Percentiles rank a stretch among this genome's conserved stretches.
Conservation (phyloP, 1,284 basidiomycete genomes). For the Rugosomyces carneus region DNA sequence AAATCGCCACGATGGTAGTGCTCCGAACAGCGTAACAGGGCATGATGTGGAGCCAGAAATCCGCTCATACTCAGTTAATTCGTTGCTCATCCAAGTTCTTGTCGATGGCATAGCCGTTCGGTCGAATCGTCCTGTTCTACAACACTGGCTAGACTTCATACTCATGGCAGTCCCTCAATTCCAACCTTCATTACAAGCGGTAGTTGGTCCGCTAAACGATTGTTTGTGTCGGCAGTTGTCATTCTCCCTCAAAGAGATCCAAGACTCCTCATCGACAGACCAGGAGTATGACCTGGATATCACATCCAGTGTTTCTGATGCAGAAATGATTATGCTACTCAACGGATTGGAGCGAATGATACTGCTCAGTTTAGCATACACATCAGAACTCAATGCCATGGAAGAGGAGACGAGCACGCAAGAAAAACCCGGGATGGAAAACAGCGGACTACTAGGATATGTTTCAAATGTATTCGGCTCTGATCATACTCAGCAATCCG, state of each 20-base stretch:
- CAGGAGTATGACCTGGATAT: constrained; percentile 35
- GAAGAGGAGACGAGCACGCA: constrained; percentile 51
- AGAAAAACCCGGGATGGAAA: constrained; percentile 52
- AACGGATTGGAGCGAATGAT: constrained; percentile 80
- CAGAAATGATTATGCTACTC: constrained; percentile 79
- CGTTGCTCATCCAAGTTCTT: constrained; percentile 73
- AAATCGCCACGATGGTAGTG: constrained; percentile 24
- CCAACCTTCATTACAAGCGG: constrained; percentile 59
- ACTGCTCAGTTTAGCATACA: constrained; percentile 54
- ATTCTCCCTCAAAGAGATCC: constrained; percentile 49
- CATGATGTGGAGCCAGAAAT: constrained; percentile 19
- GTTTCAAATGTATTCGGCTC: constrained; percentile 76
- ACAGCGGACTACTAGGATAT: constrained; percentile 69
- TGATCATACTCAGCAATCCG: constrained; percentile 42
- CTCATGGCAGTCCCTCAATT: constrained; percentile 86
- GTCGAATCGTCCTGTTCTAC: constrained; percentile 74
- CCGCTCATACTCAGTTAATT: constrained; percentile 47
- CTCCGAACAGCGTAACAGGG: constrained; percentile 25
- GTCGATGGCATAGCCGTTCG: constrained; percentile 72
- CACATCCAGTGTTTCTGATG: constrained; percentile 58
- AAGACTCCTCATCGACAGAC: constrained; percentile 34
- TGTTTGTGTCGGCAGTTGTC: constrained; percentile 77
- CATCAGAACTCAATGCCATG: constrained; percentile 40
- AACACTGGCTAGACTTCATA: constrained; percentile 96
- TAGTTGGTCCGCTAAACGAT: constrained; percentile 77